Conservation (phyloP, 441 rosid species). For the Erodium moschatum region DNA sequence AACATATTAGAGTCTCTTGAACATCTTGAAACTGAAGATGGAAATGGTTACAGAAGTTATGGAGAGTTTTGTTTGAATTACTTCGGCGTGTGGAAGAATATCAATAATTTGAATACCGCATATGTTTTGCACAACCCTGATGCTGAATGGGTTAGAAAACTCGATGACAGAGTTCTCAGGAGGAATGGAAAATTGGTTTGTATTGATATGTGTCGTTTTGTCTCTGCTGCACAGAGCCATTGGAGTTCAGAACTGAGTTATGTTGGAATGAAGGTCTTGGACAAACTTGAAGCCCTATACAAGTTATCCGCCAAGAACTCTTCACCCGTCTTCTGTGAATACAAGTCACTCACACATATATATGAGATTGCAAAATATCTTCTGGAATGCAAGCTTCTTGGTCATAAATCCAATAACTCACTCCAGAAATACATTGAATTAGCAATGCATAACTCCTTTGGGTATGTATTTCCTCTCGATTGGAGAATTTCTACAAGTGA, state of each 20-base stretch:
- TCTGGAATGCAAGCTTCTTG: constrained; percentile 19
- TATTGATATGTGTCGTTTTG: constrained; percentile 26
- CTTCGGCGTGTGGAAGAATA: too few species aligned
- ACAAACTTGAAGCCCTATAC: constrained; percentile 25
- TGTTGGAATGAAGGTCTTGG: constrained; percentile 35
- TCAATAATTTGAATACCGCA: constrained; percentile 9
- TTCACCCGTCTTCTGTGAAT: constrained; percentile 22
- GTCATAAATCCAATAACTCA: not conserved
- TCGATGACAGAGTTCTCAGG: constrained; percentile 11
- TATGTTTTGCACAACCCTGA: constrained; percentile 28
- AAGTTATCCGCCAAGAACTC: constrained; percentile 10
- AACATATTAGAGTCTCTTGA: too few species aligned
- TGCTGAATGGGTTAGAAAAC: constrained; percentile 30
- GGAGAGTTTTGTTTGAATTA: too few species aligned
- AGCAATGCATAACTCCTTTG: constrained; percentile 21
- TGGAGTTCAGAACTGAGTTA: constrained; percentile 14
- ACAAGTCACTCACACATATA: constrained; percentile 22
- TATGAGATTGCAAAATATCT: constrained; percentile 31
- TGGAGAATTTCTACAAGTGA: constrained; percentile 28
- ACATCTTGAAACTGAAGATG: too few species aligned
- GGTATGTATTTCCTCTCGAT: constrained; percentile 29
- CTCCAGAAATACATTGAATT: constrained; percentile 19
- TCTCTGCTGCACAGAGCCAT: constrained; percentile 23
- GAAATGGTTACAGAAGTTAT: too few species aligned
- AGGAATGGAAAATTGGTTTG: constrained; percentile 16